Evolutionary conservation across 164 flowering plant species (phyloP).

Genomic region (Euptelea pleiosperma): DNA sequence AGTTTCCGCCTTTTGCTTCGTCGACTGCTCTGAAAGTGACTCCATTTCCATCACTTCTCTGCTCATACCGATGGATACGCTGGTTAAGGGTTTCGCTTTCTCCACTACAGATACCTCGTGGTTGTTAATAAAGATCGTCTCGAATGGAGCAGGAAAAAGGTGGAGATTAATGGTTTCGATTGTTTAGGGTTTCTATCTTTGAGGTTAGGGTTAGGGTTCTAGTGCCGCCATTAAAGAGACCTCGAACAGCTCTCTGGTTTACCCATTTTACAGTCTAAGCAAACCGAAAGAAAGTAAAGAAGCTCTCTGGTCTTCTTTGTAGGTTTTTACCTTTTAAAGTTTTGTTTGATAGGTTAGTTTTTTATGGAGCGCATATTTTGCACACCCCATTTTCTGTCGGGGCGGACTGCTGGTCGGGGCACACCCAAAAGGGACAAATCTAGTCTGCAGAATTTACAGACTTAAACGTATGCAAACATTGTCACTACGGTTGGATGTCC

Average conservation of each 20-base stretch:
- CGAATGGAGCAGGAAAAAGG: not conserved
- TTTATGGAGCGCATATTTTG: no score
- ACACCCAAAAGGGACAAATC: no score
- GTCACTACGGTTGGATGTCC: no score
- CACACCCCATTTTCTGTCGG: no score
- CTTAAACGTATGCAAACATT: no score
- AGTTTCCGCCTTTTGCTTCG: constrained; percentile 25
- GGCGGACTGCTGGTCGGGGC: no score
- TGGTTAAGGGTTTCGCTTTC: not conserved
- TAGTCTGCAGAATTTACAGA: no score
- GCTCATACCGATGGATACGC: not conserved
- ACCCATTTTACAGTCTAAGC: no score
- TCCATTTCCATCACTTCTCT: constrained; percentile 16
- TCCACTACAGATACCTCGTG: not conserved
- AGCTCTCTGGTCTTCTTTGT: no score
- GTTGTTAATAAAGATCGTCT: not conserved
- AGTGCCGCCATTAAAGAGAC: constrained; percentile 6
- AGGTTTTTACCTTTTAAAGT: no score
- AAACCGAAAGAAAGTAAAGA: not conserved
- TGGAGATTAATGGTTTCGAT: not conserved
- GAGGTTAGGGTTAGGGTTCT: constrained; percentile 6
- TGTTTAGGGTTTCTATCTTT: no score
- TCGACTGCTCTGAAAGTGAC: constrained; percentile 8
- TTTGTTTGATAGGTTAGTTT: no score
- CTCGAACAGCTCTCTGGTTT: not conserved